Conservation (phyloP, 2,329 filamentous ascomycete species). For the Endothia cerciana region DNA sequence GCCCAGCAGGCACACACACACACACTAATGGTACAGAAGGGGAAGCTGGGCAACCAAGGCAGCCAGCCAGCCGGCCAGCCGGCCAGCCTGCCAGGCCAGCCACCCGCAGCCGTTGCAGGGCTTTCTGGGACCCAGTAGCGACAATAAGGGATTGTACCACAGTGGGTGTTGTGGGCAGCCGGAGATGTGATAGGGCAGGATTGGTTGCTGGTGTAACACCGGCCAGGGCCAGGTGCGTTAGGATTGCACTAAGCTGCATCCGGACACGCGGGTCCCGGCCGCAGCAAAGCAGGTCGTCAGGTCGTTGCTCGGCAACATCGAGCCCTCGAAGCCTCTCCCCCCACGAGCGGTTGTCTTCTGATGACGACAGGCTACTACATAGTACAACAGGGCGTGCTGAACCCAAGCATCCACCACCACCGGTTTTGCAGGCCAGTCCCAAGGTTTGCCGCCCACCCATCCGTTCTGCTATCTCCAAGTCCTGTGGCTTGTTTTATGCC, state of each 20-base stretch:
- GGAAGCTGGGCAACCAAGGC: conserved; percentile 1
- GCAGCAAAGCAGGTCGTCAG: neutral
- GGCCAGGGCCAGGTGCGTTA: neutral
- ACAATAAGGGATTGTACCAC: neutral
- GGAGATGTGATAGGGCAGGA: conserved; percentile 2
- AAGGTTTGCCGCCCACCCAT: too few relatives aligned
- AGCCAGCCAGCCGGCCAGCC: neutral
- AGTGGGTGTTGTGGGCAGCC: neutral
- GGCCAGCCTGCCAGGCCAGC: neutral
- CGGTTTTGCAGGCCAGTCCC: too few relatives aligned
- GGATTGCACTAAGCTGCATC: neutral
- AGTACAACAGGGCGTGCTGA: too few relatives aligned
- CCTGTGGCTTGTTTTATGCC: neutral
- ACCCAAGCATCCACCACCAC: neutral
- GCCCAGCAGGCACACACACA: neutral
- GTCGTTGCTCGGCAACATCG: conserved; percentile 9
- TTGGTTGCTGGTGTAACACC: conserved; percentile 1
- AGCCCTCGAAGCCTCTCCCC: neutral
- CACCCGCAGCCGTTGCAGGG: conserved; percentile 1
- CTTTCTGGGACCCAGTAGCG: neutral
- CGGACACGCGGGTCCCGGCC: neutral
- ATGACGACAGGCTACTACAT: conserved; percentile 8
- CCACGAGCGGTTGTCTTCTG: neutral
- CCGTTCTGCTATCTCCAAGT: neutral
- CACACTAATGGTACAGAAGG: neutral